Conservation (phyloP, 2,329 filamentous ascomycete genomes). For the Sclerotinia trifoliorum region DNA sequence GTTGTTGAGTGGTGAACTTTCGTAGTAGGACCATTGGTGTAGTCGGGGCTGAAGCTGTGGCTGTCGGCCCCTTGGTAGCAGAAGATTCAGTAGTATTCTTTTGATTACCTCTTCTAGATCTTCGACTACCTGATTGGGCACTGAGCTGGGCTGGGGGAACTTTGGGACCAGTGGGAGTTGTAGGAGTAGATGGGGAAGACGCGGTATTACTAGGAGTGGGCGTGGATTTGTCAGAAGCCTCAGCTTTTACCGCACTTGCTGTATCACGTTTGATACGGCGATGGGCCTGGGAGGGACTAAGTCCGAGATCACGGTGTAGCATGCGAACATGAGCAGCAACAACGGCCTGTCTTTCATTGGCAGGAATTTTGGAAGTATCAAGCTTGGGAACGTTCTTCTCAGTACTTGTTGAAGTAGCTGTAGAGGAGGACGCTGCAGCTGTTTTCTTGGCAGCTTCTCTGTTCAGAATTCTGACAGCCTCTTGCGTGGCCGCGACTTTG, state of each 20-base stretch:
- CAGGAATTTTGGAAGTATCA: conserved; percentile 48
- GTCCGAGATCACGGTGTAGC: conserved; percentile 63
- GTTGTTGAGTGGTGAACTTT: conserved; percentile 37
- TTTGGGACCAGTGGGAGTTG: conserved; percentile 39
- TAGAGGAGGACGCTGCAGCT: conserved; percentile 35
- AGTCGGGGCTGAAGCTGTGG: conserved; percentile 36
- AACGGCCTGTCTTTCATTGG: conserved; percentile 42
- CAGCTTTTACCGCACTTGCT: conserved; percentile 37
- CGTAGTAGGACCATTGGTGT: conserved; percentile 43
- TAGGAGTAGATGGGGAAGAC: conserved; percentile 17
- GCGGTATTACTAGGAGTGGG: conserved; percentile 18
- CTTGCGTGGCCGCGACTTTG: conserved; percentile 58
- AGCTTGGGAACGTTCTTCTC: conserved; percentile 48
- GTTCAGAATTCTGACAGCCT: conserved; percentile 62
- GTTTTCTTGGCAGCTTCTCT: conserved; percentile 56
- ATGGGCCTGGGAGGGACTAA: conserved; percentile 62
- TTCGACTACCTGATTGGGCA: conserved; percentile 29
- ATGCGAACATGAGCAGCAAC: conserved; percentile 64
- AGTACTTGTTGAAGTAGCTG: not conserved
- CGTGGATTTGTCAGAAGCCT: conserved; percentile 28
- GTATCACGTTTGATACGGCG: conserved; percentile 57
- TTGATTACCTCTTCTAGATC: conserved; percentile 42
- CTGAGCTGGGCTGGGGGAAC: conserved; percentile 27
- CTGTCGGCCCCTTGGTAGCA: conserved; percentile 27
- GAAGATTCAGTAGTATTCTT: conserved; percentile 33